These are phyloP conservation scores for Xylaria sp. DNA, from an alignment of 2,329 filamentous ascomycete species.

Conservation along the genomic window DNA sequence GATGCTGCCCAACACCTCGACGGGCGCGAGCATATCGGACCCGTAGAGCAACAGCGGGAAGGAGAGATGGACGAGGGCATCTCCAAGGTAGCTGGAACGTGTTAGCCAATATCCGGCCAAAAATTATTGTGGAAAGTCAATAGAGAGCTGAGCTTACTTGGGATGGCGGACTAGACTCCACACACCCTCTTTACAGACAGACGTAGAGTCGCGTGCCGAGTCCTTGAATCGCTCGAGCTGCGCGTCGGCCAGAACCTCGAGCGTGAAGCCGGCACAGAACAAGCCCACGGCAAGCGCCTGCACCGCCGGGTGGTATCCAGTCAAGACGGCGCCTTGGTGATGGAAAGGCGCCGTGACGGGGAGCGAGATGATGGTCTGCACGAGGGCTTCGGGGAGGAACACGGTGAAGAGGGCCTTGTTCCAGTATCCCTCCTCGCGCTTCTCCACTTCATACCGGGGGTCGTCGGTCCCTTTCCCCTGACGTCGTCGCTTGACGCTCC, in stretches of 20 bases:
- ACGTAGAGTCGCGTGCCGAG: constrained; percentile 52
- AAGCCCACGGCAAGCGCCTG: constrained; percentile 62
- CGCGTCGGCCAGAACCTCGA: constrained; percentile 67
- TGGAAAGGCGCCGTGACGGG: constrained; percentile 68
- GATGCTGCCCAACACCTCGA: constrained; percentile 65
- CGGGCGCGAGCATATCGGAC: constrained; percentile 64
- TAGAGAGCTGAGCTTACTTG: constrained; percentile 60
- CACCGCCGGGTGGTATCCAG: constrained; percentile 44
- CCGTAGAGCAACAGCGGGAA: constrained; percentile 68
- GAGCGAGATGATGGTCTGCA: constrained; percentile 66
- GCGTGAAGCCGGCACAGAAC: constrained; percentile 65
- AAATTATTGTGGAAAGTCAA: background rate
- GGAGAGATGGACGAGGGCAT: constrained; percentile 67
- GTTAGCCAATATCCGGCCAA: background rate
- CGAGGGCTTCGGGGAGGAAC: constrained; percentile 68
- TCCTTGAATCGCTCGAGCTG: constrained; percentile 64
- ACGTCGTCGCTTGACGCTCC: constrained; percentile 56
- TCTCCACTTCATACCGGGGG: constrained; percentile 63
- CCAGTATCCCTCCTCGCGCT: constrained; percentile 67
- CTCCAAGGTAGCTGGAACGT: constrained; percentile 68
- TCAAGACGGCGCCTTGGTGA: constrained; percentile 53
- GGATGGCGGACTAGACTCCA: constrained; percentile 72
- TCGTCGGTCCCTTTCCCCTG: constrained; percentile 60
- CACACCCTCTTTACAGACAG: constrained; percentile 65
- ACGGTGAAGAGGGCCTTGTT: constrained; percentile 63